These are phyloP conservation scores for Thermoascus crustaceus DNA, from an alignment of 2,329 filamentous ascomycete genomes.

Conservation along the genomic window DNA sequence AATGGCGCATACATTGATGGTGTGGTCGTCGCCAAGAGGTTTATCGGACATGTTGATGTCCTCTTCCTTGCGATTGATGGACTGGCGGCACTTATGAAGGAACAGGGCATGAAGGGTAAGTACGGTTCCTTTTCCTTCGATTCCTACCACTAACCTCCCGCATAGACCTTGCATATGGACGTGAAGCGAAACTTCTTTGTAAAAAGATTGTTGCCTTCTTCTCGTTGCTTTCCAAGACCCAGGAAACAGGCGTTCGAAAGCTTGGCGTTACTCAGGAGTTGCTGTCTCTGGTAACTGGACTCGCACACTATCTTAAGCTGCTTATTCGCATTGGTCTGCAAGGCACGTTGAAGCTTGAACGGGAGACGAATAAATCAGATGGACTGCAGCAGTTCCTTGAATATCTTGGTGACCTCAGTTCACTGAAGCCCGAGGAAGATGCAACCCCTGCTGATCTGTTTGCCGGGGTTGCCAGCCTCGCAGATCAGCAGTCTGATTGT, in stretches of 20 bases:
- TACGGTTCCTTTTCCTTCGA: slow-evolving; percentile 4
- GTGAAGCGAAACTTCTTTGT: slow-evolving; percentile 97
- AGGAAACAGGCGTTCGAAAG: slow-evolving; percentile 81
- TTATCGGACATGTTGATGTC: slow-evolving; percentile 92
- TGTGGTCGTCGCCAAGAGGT: slow-evolving; percentile 87
- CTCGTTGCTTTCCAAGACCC: slow-evolving; percentile 84
- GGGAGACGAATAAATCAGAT: slow-evolving; percentile 65
- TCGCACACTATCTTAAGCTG: slow-evolving; percentile 95
- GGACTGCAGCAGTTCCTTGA: slow-evolving; percentile 77
- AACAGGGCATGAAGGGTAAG: slow-evolving; percentile 66
- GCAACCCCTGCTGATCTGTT: slow-evolving; percentile 56
- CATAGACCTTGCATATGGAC: slow-evolving; percentile 75
- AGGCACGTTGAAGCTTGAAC: slow-evolving; percentile 81
- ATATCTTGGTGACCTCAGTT: slow-evolving; percentile 75
- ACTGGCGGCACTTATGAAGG: slow-evolving; percentile 65
- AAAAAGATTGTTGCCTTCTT: slow-evolving; percentile 99
- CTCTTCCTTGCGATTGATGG: slow-evolving; percentile 82
- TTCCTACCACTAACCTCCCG: slow-evolving; percentile 15
- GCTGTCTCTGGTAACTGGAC: slow-evolving; percentile 90
- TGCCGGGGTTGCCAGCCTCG: slow-evolving; percentile 56
- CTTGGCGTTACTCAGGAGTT: slow-evolving; percentile 95
- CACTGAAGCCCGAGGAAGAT: slow-evolving; percentile 62
- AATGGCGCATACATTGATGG: slow-evolving; percentile 95
- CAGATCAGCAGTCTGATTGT: slow-evolving; percentile 72
- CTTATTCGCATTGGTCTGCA: slow-evolving; percentile 95